Conservation (phyloP, 176 grass and related monocot genomes). For the Aegilops longissima region DNA sequence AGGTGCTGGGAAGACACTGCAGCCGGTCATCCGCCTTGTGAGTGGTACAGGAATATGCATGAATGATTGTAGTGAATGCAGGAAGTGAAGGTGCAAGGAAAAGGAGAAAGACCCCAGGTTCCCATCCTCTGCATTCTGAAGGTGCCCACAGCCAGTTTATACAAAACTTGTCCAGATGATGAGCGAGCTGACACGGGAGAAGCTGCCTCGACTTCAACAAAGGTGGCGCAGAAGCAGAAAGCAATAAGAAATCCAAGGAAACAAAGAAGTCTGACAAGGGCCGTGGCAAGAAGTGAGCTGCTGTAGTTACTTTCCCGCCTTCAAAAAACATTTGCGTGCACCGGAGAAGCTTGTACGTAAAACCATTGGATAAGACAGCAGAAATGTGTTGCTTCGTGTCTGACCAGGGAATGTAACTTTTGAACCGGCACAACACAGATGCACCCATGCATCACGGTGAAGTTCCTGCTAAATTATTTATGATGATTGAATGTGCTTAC, state of each 20-base stretch:
- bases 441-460: too few relatives aligned
- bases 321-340: background rate
- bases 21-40: constrained; percentile 31
- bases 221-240: constrained; percentile 28
- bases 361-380: background rate
- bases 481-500: too few relatives aligned
- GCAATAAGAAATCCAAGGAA: constrained; percentile 22
- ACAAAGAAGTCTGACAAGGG: background rate
- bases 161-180: background rate
- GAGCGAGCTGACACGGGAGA: constrained; percentile 5
- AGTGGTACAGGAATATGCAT: background rate
- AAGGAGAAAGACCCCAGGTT: too few relatives aligned
- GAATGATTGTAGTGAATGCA: too few relatives aligned
- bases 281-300: constrained; percentile 31
- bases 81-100: too few relatives aligned
- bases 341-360: background rate
- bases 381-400: background rate
- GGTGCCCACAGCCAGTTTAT: too few relatives aligned
- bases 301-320: background rate
- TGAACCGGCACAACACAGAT: too few relatives aligned
- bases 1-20: constrained; percentile 11
- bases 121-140: too few relatives aligned
- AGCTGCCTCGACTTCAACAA: constrained; percentile 1
- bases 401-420: background rate
- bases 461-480: too few relatives aligned